phyloP scores from a whole-genome alignment of 345 rosid species.

The Pugionium dolabratum region DNA sequence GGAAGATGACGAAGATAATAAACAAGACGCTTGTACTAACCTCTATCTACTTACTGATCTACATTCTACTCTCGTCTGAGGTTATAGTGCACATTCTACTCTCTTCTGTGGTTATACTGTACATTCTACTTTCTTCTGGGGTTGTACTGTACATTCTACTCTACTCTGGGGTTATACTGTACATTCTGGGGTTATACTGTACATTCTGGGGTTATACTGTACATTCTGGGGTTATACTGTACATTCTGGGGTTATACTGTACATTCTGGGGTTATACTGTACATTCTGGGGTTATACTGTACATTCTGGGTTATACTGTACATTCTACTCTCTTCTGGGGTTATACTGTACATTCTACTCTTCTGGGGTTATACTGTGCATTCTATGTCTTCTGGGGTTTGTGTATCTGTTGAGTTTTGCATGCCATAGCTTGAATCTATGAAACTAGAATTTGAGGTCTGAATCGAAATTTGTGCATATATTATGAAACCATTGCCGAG shows the following conservation, averaged over 20 bases:
- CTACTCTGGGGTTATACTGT: too few species aligned
- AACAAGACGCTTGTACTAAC: constrained; percentile 51
- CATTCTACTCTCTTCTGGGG: constrained; percentile 34
- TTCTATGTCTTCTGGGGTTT: neutral
- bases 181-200: too few species aligned
- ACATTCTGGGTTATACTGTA: too few species aligned
- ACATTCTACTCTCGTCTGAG: constrained; percentile 77
- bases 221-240: too few species aligned
- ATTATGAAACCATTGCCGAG: neutral
- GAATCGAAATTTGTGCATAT: neutral
- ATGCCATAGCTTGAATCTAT: neutral
- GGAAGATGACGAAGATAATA: constrained; percentile 29
- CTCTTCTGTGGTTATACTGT: too few species aligned
- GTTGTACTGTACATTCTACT: too few species aligned
- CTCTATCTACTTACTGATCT: constrained; percentile 74
- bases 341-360: constrained; percentile 51
- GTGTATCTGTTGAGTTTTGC: constrained; percentile 7
- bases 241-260: too few species aligned
- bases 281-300: constrained; percentile 61
- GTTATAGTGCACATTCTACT: too few species aligned
- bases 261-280: too few species aligned
- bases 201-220: too few species aligned
- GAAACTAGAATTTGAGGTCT: neutral
- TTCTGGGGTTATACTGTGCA: too few species aligned
- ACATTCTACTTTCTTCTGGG: too few species aligned